These are phyloP conservation scores for Hyparrhenia diplandra DNA, from an alignment of 176 grass and related monocot genomes.

Conservation along the genomic window DNA sequence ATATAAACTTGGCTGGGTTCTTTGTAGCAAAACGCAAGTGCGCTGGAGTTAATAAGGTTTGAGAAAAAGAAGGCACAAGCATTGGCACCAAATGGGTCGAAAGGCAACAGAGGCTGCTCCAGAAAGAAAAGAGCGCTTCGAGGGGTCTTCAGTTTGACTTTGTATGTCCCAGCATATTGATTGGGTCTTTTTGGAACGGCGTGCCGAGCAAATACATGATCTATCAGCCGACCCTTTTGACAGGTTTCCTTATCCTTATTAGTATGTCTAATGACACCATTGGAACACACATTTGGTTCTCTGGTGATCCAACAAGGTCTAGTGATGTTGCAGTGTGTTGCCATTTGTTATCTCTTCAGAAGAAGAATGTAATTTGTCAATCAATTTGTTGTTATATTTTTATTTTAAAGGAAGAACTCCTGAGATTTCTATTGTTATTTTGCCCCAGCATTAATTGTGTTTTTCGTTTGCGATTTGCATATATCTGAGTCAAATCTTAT, in stretches of 20 bases:
- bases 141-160: background rate
- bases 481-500: too few species aligned
- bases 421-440: too few species aligned
- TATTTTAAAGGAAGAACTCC: too few species aligned
- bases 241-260: background rate
- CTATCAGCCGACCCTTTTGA: background rate
- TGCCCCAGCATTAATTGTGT: too few species aligned
- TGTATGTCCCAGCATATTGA: background rate
- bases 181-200: rapidly evolving
- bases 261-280: background rate
- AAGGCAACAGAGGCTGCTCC: background rate
- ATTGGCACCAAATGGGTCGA: background rate
- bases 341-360: too few species aligned
- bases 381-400: too few species aligned
- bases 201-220: background rate
- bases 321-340: background rate
- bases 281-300: too few species aligned
- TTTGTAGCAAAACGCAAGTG: background rate
- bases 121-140: background rate
- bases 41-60: background rate
- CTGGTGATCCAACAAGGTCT: background rate
- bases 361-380: too few species aligned
- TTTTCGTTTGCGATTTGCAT: too few species aligned
- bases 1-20: background rate
- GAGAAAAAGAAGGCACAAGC: background rate